A percentile compares a stretch with the other conserved stretches of the same genome.
Evolutionary conservation across 73 alveolate species (phyloP).

Genomic region (Tetrahymena malaccensis): DNA sequence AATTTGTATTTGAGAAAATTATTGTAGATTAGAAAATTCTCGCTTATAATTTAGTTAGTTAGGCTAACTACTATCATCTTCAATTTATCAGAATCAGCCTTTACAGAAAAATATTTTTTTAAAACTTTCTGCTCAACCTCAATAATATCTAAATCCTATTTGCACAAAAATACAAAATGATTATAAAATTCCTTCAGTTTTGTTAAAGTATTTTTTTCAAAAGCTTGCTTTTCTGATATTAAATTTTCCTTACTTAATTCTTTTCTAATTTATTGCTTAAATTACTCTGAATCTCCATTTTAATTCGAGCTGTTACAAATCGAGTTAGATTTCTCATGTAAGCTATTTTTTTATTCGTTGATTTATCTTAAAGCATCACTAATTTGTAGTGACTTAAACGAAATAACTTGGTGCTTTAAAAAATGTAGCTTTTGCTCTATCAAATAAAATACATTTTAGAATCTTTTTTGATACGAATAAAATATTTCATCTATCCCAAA

Average conservation of each 20-base stretch:
- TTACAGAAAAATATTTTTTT: not conserved
- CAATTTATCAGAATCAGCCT: not conserved
- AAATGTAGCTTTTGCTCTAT: not conserved
- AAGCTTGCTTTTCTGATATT: not conserved
- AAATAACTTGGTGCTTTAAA: not conserved
- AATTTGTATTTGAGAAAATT: not conserved
- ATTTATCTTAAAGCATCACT: no score
- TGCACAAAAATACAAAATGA: not conserved
- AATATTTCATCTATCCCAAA: not conserved
- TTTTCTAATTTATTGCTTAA: not conserved
- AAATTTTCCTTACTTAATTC: not conserved
- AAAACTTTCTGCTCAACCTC: not conserved
- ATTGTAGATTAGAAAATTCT: not conserved
- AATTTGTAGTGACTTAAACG: not conserved
- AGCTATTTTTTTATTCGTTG: not conserved
- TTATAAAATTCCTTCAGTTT: not conserved
- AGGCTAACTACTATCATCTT: not conserved
- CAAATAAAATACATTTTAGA: not conserved
- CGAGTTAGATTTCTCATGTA: not conserved
- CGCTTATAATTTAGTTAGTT: not conserved
- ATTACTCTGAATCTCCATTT: not conserved
- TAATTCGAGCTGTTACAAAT: not conserved
- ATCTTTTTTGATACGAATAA: not conserved
- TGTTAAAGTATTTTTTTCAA: not conserved
- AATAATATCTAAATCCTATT: not conserved